Evolutionary conservation across 306 rosid genomes (phyloP), one percentile per base, ranked within the genome.

Genomic region (Abrus pulchellus): DNA sequence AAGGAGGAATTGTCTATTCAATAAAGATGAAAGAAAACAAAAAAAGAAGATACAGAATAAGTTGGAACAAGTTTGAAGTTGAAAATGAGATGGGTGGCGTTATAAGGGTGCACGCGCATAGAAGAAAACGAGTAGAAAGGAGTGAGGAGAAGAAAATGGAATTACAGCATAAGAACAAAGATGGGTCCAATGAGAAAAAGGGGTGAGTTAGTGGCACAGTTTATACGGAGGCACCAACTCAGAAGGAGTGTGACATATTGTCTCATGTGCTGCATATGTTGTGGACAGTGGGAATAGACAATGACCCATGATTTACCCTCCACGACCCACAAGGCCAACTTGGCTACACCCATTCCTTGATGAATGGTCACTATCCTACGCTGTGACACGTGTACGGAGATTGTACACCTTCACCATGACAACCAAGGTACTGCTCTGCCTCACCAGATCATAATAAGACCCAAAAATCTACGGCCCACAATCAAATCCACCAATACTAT

Each of bases 351-450:
- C 75, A 63, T 32, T 7, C 3, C 33, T 20, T 13, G 28, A 32
- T 68, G 84, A 79, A 74, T 20, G 68, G 87, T 79, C 87, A 59
- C 79, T 8, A 33, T 84, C 81, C 38, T 32, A 12, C 7, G 36
- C 41, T 30, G 34, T 9, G 84, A 70, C 84, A 84, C 87, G 82
- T 84, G 78, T 74, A 74, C 68, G 81, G 77, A 50, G 1, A 44
- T 7, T 14, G 80, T 69, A 67, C 77, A 59, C 44, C 75, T 65
- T 30, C 61, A 61, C 75, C 68, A 38, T 50, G 81, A 74, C 87
- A 74, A 59, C 3, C 68, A 54, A 50, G 4, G 28, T 50, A 50
- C 74, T 40, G 8, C 66, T 61, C 78, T 50, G 12, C 28, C 5
- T 13, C 68, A 56, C 77, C 28, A 57, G 7, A 83, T 70, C 41